Percentiles rank a stretch among this genome's conserved stretches.
phyloP scores from a whole-genome alignment of 176 grass and related monocot species.

The Hsuehochloa calcarea region DNA sequence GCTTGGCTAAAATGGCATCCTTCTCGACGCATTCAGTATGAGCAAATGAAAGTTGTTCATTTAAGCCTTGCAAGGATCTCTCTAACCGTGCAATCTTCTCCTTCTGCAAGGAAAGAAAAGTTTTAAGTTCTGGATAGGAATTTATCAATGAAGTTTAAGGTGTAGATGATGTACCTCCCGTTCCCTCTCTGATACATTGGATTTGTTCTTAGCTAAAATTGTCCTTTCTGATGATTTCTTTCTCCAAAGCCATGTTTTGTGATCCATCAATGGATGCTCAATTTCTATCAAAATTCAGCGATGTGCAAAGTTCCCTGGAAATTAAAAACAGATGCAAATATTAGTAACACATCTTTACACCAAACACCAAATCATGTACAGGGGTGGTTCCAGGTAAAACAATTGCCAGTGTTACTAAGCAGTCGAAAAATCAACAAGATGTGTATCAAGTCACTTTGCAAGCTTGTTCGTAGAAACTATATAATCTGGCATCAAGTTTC shows the following conservation, averaged over 20 bases:
- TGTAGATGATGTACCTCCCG: slow-evolving; percentile 36
- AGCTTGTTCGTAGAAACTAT: background rate
- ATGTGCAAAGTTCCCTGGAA: background rate
- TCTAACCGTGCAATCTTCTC: slow-evolving; percentile 66
- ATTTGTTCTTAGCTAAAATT: slow-evolving; percentile 38
- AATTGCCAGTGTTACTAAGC: background rate
- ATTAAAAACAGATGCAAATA: background rate
- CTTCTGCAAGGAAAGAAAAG: slow-evolving; percentile 42
- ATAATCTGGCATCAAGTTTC: background rate
- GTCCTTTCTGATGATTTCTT: slow-evolving; percentile 63
- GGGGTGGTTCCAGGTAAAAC: background rate
- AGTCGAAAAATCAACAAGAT: slow-evolving; percentile 7
- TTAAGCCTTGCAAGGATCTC: slow-evolving; percentile 66
- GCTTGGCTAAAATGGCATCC: slow-evolving; percentile 64
- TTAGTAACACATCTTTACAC: background rate
- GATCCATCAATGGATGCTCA: slow-evolving; percentile 54
- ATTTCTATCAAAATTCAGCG: background rate
- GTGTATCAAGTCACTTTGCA: background rate
- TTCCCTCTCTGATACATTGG: slow-evolving; percentile 30
- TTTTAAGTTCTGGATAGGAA: slow-evolving; percentile 8
- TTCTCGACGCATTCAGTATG: slow-evolving; percentile 65
- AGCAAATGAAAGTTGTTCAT: slow-evolving; percentile 65
- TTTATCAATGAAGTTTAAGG: background rate
- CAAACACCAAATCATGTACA: background rate
- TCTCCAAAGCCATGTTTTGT: slow-evolving; percentile 94